Conservation (phyloP, 768 basidiomycete genomes). For the Pleurotus tuoliensis region DNA sequence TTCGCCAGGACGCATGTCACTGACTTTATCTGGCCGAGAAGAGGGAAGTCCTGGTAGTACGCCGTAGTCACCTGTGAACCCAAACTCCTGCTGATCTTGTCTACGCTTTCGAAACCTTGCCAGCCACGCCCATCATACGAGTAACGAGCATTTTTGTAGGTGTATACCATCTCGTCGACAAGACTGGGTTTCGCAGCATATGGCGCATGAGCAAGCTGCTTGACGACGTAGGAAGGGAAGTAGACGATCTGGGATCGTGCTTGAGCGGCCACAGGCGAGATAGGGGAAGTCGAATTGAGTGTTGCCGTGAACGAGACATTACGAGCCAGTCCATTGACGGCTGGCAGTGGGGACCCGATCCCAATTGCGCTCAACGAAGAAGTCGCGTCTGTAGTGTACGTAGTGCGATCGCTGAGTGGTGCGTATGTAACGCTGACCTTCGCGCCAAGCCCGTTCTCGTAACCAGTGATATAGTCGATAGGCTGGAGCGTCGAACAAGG, state of each 20-base stretch:
- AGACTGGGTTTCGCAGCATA: not conserved
- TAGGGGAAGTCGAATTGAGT: not conserved
- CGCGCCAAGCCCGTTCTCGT: conserved; percentile 3
- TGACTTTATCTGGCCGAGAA: not conserved
- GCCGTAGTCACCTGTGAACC: not conserved
- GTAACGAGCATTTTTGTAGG: conserved; percentile 7
- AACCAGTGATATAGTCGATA: conserved; percentile 2
- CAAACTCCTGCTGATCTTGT: not conserved
- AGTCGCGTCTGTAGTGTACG: conserved; percentile 4
- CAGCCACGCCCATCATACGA: conserved; percentile 5
- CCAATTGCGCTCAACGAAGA: not conserved
- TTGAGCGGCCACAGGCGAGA: not conserved
- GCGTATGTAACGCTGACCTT: conserved; percentile 3
- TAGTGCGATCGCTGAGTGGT: conserved; percentile 1
- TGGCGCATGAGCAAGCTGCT: not conserved
- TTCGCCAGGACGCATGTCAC: conserved; percentile 1
- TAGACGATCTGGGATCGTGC: conserved; percentile 1
- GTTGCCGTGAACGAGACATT: conserved; percentile 3
- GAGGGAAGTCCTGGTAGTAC: conserved; percentile 2
- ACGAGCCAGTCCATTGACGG: not conserved
- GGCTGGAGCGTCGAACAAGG: conserved; percentile 2
- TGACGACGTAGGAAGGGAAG: conserved; percentile 7
- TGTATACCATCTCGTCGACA: not conserved
- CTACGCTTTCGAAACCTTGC: conserved; percentile 2
- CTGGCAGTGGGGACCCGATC: not conserved